These are phyloP conservation scores for Colletotrichum euphorbiae DNA, from an alignment of 2,329 filamentous ascomycete species.

Conservation along the genomic window DNA sequence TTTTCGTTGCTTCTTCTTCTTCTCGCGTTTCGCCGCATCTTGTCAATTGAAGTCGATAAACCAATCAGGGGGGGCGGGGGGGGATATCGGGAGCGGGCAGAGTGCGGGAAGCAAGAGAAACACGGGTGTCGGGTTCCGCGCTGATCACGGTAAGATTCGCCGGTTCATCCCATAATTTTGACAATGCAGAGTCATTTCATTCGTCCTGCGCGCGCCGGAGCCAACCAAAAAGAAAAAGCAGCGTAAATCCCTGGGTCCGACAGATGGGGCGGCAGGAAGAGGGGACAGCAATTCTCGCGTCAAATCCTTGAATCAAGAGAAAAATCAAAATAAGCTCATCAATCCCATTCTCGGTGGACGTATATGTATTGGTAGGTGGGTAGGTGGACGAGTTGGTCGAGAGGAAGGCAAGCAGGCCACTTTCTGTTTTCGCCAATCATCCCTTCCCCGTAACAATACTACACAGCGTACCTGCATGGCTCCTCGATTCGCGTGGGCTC, in stretches of 20 bases:
- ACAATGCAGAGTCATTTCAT: not conserved
- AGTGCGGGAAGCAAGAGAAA: not conserved
- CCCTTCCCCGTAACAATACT: too few relatives aligned
- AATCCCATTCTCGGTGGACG: constrained; percentile 1
- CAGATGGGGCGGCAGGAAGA: not conserved
- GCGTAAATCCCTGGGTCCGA: constrained; percentile 2
- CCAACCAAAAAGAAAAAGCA: not conserved
- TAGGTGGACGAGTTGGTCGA: not conserved
- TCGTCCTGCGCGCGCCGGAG: not conserved
- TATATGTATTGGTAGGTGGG: too few relatives aligned
- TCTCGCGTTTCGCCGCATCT: not conserved
- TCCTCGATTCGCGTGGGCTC: not conserved
- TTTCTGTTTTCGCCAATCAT: not conserved
- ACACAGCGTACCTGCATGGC: not conserved
- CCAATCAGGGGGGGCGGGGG: not conserved
- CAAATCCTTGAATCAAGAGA: not conserved
- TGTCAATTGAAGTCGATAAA: constrained; percentile 14
- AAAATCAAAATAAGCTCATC: constrained; percentile 10
- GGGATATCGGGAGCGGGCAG: not conserved
- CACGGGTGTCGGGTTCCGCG: not conserved
- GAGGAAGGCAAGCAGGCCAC: too few relatives aligned
- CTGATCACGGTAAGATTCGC: not conserved
- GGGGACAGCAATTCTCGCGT: not conserved
- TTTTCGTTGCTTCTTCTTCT: not conserved
- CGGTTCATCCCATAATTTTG: constrained; percentile 24